phyloP scores from a whole-genome alignment of 2,329 filamentous ascomycete species.

The Trichoderma brevicompactum region DNA sequence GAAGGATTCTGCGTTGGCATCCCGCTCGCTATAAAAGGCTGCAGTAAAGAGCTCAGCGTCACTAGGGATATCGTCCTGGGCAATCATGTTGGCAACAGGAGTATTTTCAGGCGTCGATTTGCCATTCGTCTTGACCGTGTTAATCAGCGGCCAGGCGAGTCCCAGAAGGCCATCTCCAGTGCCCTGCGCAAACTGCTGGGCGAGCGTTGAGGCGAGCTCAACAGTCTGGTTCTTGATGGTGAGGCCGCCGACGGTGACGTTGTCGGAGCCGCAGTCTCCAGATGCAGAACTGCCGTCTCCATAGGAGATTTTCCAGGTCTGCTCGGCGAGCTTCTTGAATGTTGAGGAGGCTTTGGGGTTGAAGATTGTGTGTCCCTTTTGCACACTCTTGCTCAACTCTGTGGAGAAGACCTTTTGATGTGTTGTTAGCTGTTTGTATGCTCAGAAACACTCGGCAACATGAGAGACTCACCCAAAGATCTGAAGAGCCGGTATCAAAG shows the following conservation, averaged over 20 bases:
- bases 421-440: slow-evolving; percentile 30
- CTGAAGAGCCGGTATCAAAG: slow-evolving; percentile 37
- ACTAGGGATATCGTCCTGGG: slow-evolving; percentile 47
- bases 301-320: slow-evolving; percentile 50
- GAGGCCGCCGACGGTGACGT: slow-evolving; percentile 48
- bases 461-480: slow-evolving; percentile 37
- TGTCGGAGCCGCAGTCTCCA: slow-evolving; percentile 51
- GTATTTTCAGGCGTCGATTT: slow-evolving; percentile 52
- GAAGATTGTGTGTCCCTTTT: slow-evolving; percentile 48
- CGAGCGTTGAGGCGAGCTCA: slow-evolving; percentile 49
- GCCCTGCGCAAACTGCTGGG: slow-evolving; percentile 44
- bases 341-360: slow-evolving; percentile 46
- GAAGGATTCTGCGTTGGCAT: slow-evolving; percentile 46
- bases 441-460: background rate
- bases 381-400: slow-evolving; percentile 43
- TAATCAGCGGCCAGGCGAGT: slow-evolving; percentile 49
- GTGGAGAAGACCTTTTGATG: slow-evolving; percentile 52
- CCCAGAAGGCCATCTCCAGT: slow-evolving; percentile 53
- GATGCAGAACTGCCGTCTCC: slow-evolving; percentile 50
- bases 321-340: slow-evolving; percentile 43
- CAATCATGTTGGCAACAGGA: slow-evolving; percentile 58
- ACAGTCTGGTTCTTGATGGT: slow-evolving; percentile 49
- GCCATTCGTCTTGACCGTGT: slow-evolving; percentile 46
- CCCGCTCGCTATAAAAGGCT: slow-evolving; percentile 43
- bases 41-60: slow-evolving; percentile 34